phyloP scores from a whole-genome alignment of 805 yeast genomes.

The Candida cerambycidarum region DNA sequence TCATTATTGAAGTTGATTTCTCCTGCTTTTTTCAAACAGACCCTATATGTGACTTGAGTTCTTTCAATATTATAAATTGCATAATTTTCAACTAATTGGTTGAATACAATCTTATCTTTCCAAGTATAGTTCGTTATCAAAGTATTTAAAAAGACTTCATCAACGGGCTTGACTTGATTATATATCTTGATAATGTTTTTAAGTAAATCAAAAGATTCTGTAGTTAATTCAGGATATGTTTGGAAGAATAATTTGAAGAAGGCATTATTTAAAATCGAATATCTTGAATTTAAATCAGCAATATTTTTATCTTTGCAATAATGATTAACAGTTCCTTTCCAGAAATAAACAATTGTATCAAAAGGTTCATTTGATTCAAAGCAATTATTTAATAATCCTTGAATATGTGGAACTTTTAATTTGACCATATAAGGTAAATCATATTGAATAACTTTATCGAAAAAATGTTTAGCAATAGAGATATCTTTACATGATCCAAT shows the following conservation, averaged over 20 bases:
- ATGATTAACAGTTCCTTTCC: conserved; percentile 60
- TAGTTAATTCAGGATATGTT: conserved; percentile 49
- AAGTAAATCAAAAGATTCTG: conserved; percentile 57
- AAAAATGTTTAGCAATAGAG: conserved; percentile 68
- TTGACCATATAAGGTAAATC: conserved; percentile 73
- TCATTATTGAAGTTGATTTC: conserved; percentile 49
- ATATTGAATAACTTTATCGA: conserved; percentile 65
- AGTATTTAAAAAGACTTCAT: conserved; percentile 81
- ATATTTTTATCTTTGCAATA: conserved; percentile 39
- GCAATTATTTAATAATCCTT: conserved; percentile 60
- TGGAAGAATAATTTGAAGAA: conserved; percentile 69
- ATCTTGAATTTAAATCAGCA: conserved; percentile 53
- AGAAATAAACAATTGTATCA: conserved; percentile 56
- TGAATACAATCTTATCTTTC: conserved; percentile 65
- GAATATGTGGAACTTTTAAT: conserved; percentile 72
- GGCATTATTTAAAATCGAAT: conserved; percentile 67
- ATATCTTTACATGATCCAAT: conserved; percentile 77
- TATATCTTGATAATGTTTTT: conserved; percentile 57
- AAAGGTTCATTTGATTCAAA: conserved; percentile 57
- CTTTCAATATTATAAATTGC: conserved; percentile 54
- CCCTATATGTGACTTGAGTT: conserved; percentile 71
- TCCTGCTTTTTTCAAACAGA: conserved; percentile 71
- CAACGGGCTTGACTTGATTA: conserved; percentile 56
- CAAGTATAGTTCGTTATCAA: conserved; percentile 66
- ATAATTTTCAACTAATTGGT: conserved; percentile 62